phyloP scores from a whole-genome alignment of 768 basidiomycete species.

The Auriscalpium orientale region DNA sequence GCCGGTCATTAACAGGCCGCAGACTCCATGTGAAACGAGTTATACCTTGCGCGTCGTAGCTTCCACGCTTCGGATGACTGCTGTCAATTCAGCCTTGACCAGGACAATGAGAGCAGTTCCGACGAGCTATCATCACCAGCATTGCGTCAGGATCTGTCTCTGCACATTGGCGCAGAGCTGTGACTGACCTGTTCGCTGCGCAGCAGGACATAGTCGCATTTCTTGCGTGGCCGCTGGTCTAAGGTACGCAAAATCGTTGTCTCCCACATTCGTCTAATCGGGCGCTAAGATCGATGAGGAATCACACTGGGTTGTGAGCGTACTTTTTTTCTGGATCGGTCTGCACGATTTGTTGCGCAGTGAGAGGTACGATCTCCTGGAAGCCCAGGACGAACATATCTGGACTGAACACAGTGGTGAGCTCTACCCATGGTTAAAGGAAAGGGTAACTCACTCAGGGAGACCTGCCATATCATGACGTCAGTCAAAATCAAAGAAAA shows the following conservation, averaged over 20 bases:
- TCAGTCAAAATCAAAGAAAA: neutral
- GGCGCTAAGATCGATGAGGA: neutral
- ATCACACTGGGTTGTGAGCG: conserved; percentile 7
- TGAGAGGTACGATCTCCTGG: conserved; percentile 96
- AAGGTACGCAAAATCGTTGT: conserved; percentile 71
- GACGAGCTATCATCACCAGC: conserved; percentile 61
- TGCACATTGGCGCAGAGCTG: neutral
- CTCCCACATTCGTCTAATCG: conserved; percentile 77
- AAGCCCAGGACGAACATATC: conserved; percentile 90
- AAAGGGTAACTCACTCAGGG: conserved; percentile 38
- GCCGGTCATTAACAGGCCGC: neutral
- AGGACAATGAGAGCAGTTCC: conserved; percentile 88
- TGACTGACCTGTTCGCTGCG: conserved; percentile 80
- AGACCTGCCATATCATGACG: conserved; percentile 19
- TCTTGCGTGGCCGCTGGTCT: conserved; percentile 58
- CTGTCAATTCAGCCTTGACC: conserved; percentile 68
- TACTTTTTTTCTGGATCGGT: conserved; percentile 90
- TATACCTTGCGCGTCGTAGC: conserved; percentile 84
- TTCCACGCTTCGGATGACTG: conserved; percentile 87
- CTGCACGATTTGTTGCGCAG: conserved; percentile 95
- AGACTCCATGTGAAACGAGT: neutral
- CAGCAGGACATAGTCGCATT: conserved; percentile 72
- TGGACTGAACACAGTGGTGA: conserved; percentile 40
- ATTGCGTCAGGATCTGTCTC: neutral
- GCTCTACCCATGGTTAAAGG: neutral